Conservation (phyloP, 805 yeast genomes). For the Kuraishia ogatae region DNA sequence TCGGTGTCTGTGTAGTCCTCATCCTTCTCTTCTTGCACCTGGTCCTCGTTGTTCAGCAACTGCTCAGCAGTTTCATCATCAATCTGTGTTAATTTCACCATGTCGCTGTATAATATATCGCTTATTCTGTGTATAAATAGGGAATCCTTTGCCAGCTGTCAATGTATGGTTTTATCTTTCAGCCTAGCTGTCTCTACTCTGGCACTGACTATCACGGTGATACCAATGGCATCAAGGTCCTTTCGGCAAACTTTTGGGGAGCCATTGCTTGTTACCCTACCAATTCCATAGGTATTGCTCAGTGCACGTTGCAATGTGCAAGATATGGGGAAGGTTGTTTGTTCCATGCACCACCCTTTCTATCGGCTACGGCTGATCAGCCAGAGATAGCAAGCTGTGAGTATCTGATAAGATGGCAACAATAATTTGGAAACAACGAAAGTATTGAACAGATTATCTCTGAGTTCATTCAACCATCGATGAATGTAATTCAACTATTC, state of each 20-base stretch:
- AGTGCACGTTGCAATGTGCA: neutral
- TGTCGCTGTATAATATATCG: conserved; percentile 13
- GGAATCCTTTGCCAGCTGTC: too few species aligned
- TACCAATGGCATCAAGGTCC: neutral
- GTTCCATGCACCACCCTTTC: neutral
- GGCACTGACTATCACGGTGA: neutral
- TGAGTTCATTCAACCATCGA: too few species aligned
- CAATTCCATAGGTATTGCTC: neutral
- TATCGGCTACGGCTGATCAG: too few species aligned
- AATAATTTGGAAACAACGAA: too few species aligned
- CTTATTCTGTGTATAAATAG: neutral
- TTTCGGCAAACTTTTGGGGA: neutral
- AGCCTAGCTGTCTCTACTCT: neutral
- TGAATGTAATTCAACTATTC: too few species aligned
- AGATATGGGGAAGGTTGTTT: neutral
- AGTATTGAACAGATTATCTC: too few species aligned
- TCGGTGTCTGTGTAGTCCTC: conserved; percentile 26
- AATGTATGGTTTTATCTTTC: neutral
- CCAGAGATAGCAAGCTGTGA: too few species aligned
- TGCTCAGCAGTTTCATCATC: conserved; percentile 38
- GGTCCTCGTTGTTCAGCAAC: conserved; percentile 25
- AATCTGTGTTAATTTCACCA: conserved; percentile 73
- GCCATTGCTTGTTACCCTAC: neutral
- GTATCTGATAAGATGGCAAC: too few species aligned
- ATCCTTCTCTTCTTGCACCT: conserved; percentile 24